These are phyloP conservation scores for Cystobasidium tubakii DNA, from an alignment of 768 basidiomycete species.

Conservation along the genomic window DNA sequence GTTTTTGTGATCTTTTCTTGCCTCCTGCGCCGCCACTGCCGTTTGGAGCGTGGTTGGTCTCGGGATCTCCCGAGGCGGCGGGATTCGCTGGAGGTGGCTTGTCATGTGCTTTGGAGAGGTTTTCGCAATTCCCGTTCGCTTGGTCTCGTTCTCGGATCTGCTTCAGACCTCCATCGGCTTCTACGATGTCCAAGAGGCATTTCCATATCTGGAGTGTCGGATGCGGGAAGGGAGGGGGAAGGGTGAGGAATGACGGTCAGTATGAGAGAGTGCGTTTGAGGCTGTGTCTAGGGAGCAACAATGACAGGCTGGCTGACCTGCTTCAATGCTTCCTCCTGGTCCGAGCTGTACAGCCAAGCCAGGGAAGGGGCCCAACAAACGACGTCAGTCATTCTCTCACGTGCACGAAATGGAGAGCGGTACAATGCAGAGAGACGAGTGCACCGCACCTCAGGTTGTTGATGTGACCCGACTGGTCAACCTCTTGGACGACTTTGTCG, in stretches of 20 bases:
- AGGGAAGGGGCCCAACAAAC: background rate
- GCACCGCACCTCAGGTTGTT: constrained; percentile 16
- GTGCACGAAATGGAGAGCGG: no score
- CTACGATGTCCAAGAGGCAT: constrained; percentile 5
- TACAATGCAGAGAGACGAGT: background rate
- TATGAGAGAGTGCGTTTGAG: no score
- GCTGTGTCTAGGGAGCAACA: background rate
- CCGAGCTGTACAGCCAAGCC: background rate
- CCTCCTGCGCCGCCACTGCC: background rate
- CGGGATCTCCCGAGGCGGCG: background rate
- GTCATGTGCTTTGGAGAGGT: background rate
- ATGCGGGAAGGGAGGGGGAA: background rate
- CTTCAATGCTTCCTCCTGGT: constrained; percentile 17
- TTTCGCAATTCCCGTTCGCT: background rate
- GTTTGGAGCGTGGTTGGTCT: background rate
- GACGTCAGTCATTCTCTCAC: background rate
- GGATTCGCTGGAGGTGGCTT: background rate
- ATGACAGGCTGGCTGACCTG: background rate
- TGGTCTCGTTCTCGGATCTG: background rate
- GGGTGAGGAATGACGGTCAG: no score
- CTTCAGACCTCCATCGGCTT: background rate
- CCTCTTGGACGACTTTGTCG: constrained; percentile 14
- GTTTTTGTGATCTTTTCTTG: background rate
- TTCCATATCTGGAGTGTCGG: constrained; percentile 23
- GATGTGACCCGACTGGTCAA: background rate